Conservation (phyloP, 495 filamentous ascomycete species). For the Amniculicola lignicola region DNA sequence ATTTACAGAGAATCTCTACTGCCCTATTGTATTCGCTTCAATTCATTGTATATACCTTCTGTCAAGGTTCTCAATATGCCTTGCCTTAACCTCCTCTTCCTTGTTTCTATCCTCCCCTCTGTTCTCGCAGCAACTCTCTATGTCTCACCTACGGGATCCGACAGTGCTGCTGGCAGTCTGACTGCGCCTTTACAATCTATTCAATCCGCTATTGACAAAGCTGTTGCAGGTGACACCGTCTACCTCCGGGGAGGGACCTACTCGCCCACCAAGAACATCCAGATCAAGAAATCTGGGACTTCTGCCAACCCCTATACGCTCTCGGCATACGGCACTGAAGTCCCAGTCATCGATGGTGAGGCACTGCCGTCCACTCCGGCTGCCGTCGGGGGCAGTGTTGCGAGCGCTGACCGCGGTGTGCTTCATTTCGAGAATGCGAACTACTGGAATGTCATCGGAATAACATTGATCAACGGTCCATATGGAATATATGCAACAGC, state of each 20-base stretch:
- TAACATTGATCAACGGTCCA: constrained; percentile 34
- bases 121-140: constrained; percentile 30
- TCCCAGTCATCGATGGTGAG: constrained; percentile 38
- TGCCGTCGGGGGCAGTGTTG: constrained; percentile 3
- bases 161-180: constrained; percentile 32
- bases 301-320: constrained; percentile 30
- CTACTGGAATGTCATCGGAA: constrained; percentile 35
- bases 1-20: too few relatives aligned
- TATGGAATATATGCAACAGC: constrained; percentile 35
- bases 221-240: constrained; percentile 34
- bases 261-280: constrained; percentile 32
- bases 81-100: too few relatives aligned
- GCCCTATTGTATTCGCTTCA: too few relatives aligned
- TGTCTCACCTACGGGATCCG: constrained; percentile 34
- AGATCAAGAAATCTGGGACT: constrained; percentile 35
- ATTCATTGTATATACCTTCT: too few relatives aligned
- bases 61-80: too few relatives aligned
- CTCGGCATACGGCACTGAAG: constrained; percentile 29
- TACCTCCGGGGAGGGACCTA: constrained; percentile 38
- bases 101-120: too few relatives aligned
- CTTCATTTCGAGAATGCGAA: constrained; percentile 35
- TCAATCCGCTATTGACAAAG: constrained; percentile 33
- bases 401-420: constrained; percentile 31
- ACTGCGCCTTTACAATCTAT: constrained; percentile 36
- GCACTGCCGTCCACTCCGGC: constrained; percentile 17